Evolutionary conservation across 148 eudicot genomes (phyloP), one percentile per base, ranked within the genome.

Genomic region (Cornus suecica): DNA sequence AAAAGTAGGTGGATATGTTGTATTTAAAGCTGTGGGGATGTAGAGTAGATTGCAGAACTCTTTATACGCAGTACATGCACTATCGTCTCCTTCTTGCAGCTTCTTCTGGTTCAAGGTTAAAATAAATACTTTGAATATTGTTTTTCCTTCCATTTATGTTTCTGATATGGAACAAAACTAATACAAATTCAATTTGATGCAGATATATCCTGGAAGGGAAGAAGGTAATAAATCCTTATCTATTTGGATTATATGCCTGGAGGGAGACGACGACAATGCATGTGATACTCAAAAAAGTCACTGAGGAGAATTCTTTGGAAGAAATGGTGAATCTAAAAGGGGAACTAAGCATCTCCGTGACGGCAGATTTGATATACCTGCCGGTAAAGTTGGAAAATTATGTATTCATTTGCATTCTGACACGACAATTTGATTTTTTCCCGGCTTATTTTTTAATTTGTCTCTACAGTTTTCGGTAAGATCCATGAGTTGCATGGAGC

Each of bases 71-170:
- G 23, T 79, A 69, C 69, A 83, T 83, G 83, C 75, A 65, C 69
- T 83, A 76, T 41, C 66, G 41, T 56, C 80, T 83, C 45, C 75
- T 83, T 31, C 71, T 83, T 64, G 75, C 72, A 41, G 77, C 85
- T 62, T 83, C 85, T 66, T 83, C 85, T 76, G 85, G 83, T 76
- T 82, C 85, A 72, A 82, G 85, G 85, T 82, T 52, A 65, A 16
- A 32, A 20, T 15, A 3, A n/a, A n/a, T 28, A 20, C 10, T 58
- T 52, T 42, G n/a, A 76, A 54, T 54, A 13, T 70, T 25, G 20
- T 25, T 28, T 48, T 41, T 29, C 13, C 1, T 52, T 13, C n/a
- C n/a, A 13, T 2, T 61, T 14, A 8, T 70, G 4, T 22, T 22
- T 70, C 48, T 62, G 5, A 10, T 23, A 27, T 18, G 24, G 7